Percentiles rank a stretch among this genome's conserved stretches.
Conservation (phyloP, 805 yeast genomes). For the Cyberlindnera maritima region DNA sequence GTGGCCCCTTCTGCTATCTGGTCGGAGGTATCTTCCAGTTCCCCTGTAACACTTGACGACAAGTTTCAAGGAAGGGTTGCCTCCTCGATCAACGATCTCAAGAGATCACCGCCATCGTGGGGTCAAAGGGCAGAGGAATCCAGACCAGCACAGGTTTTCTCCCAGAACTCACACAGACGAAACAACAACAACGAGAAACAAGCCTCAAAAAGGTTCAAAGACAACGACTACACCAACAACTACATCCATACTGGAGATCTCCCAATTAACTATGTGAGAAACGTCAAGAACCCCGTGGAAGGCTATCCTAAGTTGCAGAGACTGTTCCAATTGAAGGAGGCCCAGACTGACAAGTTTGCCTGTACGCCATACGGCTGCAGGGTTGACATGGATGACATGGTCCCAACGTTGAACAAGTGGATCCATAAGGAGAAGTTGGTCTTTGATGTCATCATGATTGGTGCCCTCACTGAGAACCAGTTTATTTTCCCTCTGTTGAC, state of each 20-base stretch:
- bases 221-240: slow-evolving; percentile 73
- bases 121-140: not conserved
- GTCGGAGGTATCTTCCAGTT: slow-evolving; percentile 13
- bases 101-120: slow-evolving; percentile 9
- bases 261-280: slow-evolving; percentile 66
- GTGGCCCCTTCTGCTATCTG: slow-evolving; percentile 8
- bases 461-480: slow-evolving; percentile 77
- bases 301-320: slow-evolving; percentile 85
- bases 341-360: slow-evolving; percentile 52
- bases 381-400: slow-evolving; percentile 49
- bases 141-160: not conserved
- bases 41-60: slow-evolving; percentile 9
- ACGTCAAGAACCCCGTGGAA: slow-evolving; percentile 61
- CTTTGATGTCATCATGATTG: slow-evolving; percentile 91
- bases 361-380: slow-evolving; percentile 66
- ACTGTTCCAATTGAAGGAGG: slow-evolving; percentile 61
- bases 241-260: slow-evolving; percentile 59
- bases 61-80: not conserved
- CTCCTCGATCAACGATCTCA: slow-evolving; percentile 3
- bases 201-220: slow-evolving; percentile 32
- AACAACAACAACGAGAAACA: not conserved
- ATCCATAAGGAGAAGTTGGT: slow-evolving; percentile 51
- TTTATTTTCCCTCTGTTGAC: slow-evolving; percentile 59
- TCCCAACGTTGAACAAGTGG: slow-evolving; percentile 61
- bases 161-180: too few species aligned